A percentile compares a stretch with the other conserved stretches of the same genome.
Conservation (phyloP, 2,329 filamentous ascomycete species). For the Pseudonectria buxi region DNA sequence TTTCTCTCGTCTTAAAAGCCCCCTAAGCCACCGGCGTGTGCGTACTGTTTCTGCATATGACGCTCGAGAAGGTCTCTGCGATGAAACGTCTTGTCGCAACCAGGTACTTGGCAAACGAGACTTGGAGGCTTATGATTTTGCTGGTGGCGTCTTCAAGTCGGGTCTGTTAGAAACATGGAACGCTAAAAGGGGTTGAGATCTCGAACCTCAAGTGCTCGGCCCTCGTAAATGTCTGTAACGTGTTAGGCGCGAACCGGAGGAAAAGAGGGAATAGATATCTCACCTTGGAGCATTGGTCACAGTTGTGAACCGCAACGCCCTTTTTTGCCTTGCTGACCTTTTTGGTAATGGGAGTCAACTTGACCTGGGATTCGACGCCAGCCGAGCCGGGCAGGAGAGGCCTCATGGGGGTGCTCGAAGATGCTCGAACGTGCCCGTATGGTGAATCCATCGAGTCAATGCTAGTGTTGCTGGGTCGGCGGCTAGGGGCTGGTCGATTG, state of each 20-base stretch:
- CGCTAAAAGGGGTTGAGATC: not conserved
- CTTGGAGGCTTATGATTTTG: constrained; percentile 51
- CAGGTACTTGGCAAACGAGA: constrained; percentile 43
- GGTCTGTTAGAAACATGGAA: constrained; percentile 17
- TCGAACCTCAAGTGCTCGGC: constrained; percentile 55
- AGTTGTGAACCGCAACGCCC: constrained; percentile 50
- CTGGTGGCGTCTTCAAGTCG: constrained; percentile 47
- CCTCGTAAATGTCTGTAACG: constrained; percentile 50
- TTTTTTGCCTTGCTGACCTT: constrained; percentile 54
- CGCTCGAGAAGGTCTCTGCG: constrained; percentile 54
- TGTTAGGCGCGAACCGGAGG: constrained; percentile 1
- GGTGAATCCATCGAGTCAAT: constrained; percentile 43
- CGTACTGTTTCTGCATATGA: constrained; percentile 39
- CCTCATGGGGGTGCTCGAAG: constrained; percentile 29
- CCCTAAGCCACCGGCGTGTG: constrained; percentile 1
- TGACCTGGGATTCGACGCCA: constrained; percentile 36
- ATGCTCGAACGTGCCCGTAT: constrained; percentile 19
- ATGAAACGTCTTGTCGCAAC: constrained; percentile 52
- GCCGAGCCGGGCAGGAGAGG: constrained; percentile 31
- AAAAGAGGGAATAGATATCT: constrained; percentile 3
- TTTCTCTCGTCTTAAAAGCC: not conserved
- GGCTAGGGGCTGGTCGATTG: constrained; percentile 23
- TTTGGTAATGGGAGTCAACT: constrained; percentile 49
- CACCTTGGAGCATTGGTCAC: constrained; percentile 48
- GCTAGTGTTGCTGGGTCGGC: constrained; percentile 40